Base-by-base conservation (phyloP, 768 basidiomycete species). In the Austroboletus festivus region DNA sequence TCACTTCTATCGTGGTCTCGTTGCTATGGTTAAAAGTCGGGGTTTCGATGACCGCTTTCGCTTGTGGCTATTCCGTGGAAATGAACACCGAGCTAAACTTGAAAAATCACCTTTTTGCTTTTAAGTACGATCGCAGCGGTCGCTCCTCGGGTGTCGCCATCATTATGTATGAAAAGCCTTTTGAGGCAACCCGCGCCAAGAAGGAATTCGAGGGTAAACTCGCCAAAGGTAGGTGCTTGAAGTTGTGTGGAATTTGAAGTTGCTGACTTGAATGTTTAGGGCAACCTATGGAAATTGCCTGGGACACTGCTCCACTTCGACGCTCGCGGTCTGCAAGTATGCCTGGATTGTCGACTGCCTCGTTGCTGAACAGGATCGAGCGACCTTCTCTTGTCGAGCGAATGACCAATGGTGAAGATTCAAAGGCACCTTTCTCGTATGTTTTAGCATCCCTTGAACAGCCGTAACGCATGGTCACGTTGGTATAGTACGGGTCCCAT, bases 41-140 rank as follows among this genome's bases (percentile, higher is more conserved):
- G 64, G 56, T 63, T 65, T 63, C 61, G 52, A 64, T 65, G 61
- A 64, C 51, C 53, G 51, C 70, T 73, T 76, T 79, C 79, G 73
- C 67, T 68, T 65, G 65, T 66, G 54, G 64, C 64, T 66, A 50
- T 59, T 66, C 40, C 59, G 38, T 66, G 37, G 55, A 61, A 64
- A 47, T 67, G 62, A 67, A 65, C 65, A 65, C 75, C 71, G 67
- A 76, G 70, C 76, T 79, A 77, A 79, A 78, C 81, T 68, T 82
- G 73, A 77, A 65, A 78, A 75, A 68, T 59, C 64, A 65, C 62
- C 62, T 64, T 69, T n/a, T 67, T 62, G 63, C 67, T 71, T 68
- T 71, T 73, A 64, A 96, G 93, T 96, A 93, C 75, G 93, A 96
- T 73, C 85, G 88, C 66, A 94, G 93, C 59, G 93, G 93, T 57